phyloP scores from a whole-genome alignment of 176 grass and related monocot species.

The Alloteropsis semialata region DNA sequence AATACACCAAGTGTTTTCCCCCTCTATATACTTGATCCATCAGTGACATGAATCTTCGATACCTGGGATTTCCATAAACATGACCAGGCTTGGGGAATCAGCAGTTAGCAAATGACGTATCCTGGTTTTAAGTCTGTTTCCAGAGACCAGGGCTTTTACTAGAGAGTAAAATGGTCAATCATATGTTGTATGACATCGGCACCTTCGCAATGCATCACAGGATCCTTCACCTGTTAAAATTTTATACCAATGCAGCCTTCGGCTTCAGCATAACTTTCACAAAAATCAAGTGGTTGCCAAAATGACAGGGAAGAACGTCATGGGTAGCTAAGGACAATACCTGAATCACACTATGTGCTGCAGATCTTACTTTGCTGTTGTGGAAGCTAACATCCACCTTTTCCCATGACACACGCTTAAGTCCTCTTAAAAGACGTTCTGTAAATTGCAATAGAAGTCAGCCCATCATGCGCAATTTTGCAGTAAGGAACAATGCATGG shows the following conservation, averaged over 20 bases:
- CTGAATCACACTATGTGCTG: slow-evolving; percentile 95
- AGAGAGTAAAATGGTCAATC: slow-evolving; percentile 65
- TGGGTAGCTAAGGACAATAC: slow-evolving; percentile 24
- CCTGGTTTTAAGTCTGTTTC: slow-evolving; percentile 24
- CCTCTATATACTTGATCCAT: slow-evolving; percentile 14
- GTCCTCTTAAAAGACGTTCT: slow-evolving; percentile 79
- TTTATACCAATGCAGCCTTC: slow-evolving; percentile 1
- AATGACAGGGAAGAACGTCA: not conserved
- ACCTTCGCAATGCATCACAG: slow-evolving; percentile 69
- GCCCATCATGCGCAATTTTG: not conserved
- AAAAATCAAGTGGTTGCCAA: slow-evolving; percentile 10
- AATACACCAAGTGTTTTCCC: not conserved
- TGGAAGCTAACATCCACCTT: slow-evolving; percentile 97
- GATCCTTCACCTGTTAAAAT: slow-evolving; percentile 70
- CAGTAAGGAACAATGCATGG: slow-evolving; percentile 2
- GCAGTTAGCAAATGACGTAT: slow-evolving; percentile 23
- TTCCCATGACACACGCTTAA: slow-evolving; percentile 87
- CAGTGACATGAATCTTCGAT: not conserved
- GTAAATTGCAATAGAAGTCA: slow-evolving; percentile 33
- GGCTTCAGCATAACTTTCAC: not conserved
- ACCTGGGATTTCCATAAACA: slow-evolving; percentile 41
- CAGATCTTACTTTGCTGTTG: slow-evolving; percentile 68
- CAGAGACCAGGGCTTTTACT: slow-evolving; percentile 3
- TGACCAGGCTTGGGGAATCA: slow-evolving; percentile 38
- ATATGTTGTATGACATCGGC: slow-evolving; percentile 87